Evolutionary conservation across 2,329 filamentous ascomycete species (phyloP).

Genomic region (Phialophora chinensis): DNA sequence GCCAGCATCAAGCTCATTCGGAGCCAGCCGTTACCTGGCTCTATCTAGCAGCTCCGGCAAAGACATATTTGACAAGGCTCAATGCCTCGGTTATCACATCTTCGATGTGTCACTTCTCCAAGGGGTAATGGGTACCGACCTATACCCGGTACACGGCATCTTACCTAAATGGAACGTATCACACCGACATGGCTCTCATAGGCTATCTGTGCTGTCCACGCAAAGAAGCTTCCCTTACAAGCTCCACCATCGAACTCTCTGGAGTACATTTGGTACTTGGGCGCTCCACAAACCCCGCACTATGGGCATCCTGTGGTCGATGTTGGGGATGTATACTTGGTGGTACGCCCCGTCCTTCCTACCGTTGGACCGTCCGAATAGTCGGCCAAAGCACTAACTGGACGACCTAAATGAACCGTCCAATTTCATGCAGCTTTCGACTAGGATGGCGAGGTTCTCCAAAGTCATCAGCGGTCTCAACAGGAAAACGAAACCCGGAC

Average conservation of each 20-base stretch:
- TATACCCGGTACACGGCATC: background rate
- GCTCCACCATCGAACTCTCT: background rate
- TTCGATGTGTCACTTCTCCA: background rate
- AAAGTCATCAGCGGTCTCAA: background rate
- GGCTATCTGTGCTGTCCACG: background rate
- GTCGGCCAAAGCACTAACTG: background rate
- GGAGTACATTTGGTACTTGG: background rate
- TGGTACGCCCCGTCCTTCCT: background rate
- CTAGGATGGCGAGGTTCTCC: background rate
- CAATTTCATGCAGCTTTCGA: background rate
- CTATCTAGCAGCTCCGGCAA: background rate
- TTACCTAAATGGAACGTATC: background rate
- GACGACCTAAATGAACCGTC: background rate
- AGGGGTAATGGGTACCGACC: background rate
- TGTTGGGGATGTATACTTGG: background rate
- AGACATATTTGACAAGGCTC: background rate
- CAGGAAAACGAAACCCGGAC: slow-evolving; percentile 9
- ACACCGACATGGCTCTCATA: background rate
- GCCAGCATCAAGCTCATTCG: background rate
- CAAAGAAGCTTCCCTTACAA: background rate
- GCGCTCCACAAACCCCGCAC: background rate
- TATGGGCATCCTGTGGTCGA: background rate
- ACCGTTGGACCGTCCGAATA: background rate
- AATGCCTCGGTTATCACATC: background rate
- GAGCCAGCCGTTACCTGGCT: background rate